These are phyloP conservation scores for Metschnikowia borealis DNA, from an alignment of 805 yeast genomes.

Conservation along the genomic window DNA sequence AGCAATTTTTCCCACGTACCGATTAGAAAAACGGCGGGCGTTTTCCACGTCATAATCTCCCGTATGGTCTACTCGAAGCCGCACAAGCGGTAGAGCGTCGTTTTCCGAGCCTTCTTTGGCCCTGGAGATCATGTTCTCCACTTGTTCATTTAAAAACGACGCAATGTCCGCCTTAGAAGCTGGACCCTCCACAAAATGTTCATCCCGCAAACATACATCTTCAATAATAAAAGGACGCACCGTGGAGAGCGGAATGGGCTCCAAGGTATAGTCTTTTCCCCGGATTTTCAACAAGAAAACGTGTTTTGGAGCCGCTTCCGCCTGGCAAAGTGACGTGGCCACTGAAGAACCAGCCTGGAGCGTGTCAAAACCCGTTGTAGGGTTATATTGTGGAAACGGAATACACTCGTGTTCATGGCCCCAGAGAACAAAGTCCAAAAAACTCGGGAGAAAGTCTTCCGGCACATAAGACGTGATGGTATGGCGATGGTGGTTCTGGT, in stretches of 20 bases:
- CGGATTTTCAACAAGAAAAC: constrained; percentile 67
- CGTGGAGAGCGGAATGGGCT: constrained; percentile 60
- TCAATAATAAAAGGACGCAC: constrained; percentile 81
- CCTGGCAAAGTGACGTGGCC: constrained; percentile 84
- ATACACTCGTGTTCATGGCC: constrained; percentile 97
- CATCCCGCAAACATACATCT: constrained; percentile 51
- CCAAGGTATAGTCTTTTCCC: constrained; percentile 52
- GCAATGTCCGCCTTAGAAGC: constrained; percentile 59
- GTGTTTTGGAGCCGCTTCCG: constrained; percentile 72
- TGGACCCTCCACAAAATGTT: constrained; percentile 56
- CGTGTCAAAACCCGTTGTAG: constrained; percentile 64
- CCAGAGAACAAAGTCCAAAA: constrained; percentile 85
- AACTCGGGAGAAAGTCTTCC: constrained; percentile 75
- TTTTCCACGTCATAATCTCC: constrained; percentile 93
- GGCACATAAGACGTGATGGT: constrained; percentile 81
- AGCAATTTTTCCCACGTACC: constrained; percentile 88
- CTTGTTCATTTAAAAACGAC: constrained; percentile 55
- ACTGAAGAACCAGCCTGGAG: constrained; percentile 93
- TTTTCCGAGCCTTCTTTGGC: constrained; percentile 32
- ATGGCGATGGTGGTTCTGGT: constrained; percentile 85
- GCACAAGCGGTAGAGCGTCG: constrained; percentile 58
- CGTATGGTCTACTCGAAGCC: constrained; percentile 82
- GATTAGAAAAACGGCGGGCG: constrained; percentile 80
- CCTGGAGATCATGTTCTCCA: constrained; percentile 59
- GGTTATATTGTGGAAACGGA: constrained; percentile 60